phyloP scores from a whole-genome alignment of 768 basidiomycete genomes.

The Kwoniella dejecticola region DNA sequence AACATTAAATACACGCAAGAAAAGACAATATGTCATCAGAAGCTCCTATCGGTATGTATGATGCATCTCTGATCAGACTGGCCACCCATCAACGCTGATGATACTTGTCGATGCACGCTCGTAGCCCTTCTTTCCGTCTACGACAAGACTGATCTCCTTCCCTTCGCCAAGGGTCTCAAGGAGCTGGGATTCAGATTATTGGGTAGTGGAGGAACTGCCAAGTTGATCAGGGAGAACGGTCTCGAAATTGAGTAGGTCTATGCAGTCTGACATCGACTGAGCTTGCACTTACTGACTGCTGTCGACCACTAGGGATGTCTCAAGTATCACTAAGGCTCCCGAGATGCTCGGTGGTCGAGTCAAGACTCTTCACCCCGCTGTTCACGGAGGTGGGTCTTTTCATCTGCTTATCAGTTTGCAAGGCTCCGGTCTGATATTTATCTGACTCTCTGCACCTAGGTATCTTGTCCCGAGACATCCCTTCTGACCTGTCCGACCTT shows the following conservation, averaged over 20 bases:
- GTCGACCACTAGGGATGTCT: conserved; percentile 73
- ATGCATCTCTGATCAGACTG: too few species aligned
- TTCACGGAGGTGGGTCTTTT: conserved; percentile 78
- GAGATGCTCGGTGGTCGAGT: conserved; percentile 99
- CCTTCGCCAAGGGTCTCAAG: conserved; percentile 82
- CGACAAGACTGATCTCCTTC: conserved; percentile 86
- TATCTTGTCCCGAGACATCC: conserved; percentile 88
- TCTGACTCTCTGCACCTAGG: conserved; percentile 62
- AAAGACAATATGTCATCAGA: conserved; percentile 20
- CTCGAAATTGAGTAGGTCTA: conserved; percentile 77
- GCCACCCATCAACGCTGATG: too few species aligned
- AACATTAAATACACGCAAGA: background rate
- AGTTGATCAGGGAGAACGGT: conserved; percentile 92
- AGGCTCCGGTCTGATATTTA: background rate
- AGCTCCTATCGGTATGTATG: conserved; percentile 23
- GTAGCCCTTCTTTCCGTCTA: conserved; percentile 88
- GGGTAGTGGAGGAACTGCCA: conserved; percentile 96
- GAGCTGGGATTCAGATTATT: conserved; percentile 80
- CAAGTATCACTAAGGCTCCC: conserved; percentile 94
- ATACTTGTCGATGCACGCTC: too few species aligned
- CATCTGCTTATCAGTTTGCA: background rate
- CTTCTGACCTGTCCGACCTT: conserved; percentile 86
- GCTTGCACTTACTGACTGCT: background rate
- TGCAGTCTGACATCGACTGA: background rate
- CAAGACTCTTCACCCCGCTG: conserved; percentile 95